phyloP scores from a whole-genome alignment of 495 filamentous ascomycete genomes.

The Talaromyces adpressus region DNA sequence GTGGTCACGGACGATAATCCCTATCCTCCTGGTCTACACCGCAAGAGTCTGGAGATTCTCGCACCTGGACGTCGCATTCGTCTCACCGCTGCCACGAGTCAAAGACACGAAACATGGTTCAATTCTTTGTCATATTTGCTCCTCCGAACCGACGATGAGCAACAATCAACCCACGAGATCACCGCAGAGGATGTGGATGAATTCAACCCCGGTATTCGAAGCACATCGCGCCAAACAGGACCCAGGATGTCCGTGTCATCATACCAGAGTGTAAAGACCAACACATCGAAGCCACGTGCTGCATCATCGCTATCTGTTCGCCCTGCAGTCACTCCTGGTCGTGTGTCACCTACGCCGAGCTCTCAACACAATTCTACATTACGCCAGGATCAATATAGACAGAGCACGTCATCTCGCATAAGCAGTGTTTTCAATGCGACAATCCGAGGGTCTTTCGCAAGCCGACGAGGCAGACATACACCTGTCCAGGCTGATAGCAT shows the following conservation, averaged over 20 bases:
- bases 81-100: slow-evolving; percentile 88
- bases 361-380: slow-evolving; percentile 36
- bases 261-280: slow-evolving; percentile 66
- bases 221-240: slow-evolving; percentile 42
- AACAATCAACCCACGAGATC: slow-evolving; percentile 50
- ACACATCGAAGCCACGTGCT: slow-evolving; percentile 44
- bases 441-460: slow-evolving; percentile 38
- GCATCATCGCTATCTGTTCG: slow-evolving; percentile 40
- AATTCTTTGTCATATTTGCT: slow-evolving; percentile 93
- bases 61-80: slow-evolving; percentile 84
- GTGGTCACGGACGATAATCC: slow-evolving; percentile 96
- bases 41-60: slow-evolving; percentile 83
- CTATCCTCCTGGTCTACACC: slow-evolving; percentile 87
- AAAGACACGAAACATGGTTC: slow-evolving; percentile 97
- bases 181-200: slow-evolving; percentile 78
- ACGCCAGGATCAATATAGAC: slow-evolving; percentile 27
- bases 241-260: slow-evolving; percentile 71
- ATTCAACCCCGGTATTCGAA: slow-evolving; percentile 70
- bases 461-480: slow-evolving; percentile 28
- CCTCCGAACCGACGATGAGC: slow-evolving; percentile 58
- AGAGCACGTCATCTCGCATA: slow-evolving; percentile 35
- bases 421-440: slow-evolving; percentile 38
- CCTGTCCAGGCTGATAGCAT: slow-evolving; percentile 40
- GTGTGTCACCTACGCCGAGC: slow-evolving; percentile 34
- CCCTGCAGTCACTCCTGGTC: slow-evolving; percentile 33